Conservation (phyloP, 2,329 filamentous ascomycete genomes). For the Gremmenia infestans region DNA sequence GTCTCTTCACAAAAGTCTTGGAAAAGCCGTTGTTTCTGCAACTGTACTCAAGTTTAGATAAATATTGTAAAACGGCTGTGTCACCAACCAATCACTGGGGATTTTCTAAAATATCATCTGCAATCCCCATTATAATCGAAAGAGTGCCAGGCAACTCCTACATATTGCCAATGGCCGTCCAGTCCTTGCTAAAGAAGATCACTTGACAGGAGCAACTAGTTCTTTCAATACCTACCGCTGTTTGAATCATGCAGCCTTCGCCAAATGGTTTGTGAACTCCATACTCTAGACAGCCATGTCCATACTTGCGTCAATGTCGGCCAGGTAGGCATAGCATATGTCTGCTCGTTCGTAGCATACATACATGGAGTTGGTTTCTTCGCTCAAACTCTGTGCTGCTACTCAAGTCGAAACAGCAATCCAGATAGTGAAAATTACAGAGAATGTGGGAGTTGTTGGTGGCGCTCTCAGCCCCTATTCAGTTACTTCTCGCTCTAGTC, state of each 20-base stretch:
- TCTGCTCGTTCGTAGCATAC: conserved; percentile 7
- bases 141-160: background rate
- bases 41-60: too few species aligned
- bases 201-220: conserved; percentile 1
- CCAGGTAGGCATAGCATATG: conserved; percentile 11
- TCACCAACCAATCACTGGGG: background rate
- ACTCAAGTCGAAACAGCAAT: conserved; percentile 12
- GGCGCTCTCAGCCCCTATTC: too few species aligned
- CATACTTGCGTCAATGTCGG: background rate
- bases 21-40: too few species aligned
- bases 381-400: conserved; percentile 5
- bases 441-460: too few species aligned
- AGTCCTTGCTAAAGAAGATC: background rate
- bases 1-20: too few species aligned
- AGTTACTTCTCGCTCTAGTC: background rate
- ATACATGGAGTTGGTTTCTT: conserved; percentile 11
- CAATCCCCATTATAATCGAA: background rate
- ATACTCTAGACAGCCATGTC: background rate
- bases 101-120: background rate
- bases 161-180: background rate
- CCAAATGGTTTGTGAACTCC: background rate
- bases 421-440: background rate
- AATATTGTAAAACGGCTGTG: too few species aligned
- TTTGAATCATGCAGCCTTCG: background rate
- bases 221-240: conserved; percentile 3